Conservation (phyloP, 768 basidiomycete species). For the Rhodotorula sphaerocarpa region DNA sequence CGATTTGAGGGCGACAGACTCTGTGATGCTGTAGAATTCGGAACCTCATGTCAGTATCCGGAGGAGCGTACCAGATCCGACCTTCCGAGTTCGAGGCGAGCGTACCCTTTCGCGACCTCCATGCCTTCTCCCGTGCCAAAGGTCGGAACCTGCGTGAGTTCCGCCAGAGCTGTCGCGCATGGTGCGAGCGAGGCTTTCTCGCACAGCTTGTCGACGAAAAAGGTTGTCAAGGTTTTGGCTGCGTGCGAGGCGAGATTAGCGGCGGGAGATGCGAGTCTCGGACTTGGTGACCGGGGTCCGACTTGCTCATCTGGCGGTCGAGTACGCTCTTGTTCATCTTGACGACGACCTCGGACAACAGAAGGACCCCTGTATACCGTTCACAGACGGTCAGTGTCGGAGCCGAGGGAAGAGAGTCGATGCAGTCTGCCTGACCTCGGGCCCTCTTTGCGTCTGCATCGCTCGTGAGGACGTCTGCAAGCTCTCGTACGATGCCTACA, state of each 20-base stretch:
- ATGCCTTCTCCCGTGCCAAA: slow-evolving; percentile 61
- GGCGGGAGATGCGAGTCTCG: neutral
- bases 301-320: slow-evolving; percentile 69
- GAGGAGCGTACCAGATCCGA: too few species aligned
- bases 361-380: slow-evolving; percentile 72
- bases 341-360: slow-evolving; percentile 65
- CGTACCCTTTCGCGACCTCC: slow-evolving; percentile 57
- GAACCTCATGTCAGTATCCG: neutral
- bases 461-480: slow-evolving; percentile 49
- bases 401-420: neutral
- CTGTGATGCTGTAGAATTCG: slow-evolving; percentile 54
- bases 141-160: slow-evolving; percentile 56
- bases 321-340: slow-evolving; percentile 57
- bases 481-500: slow-evolving; percentile 63
- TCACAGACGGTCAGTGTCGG: too few species aligned
- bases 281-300: slow-evolving; percentile 35
- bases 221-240: slow-evolving; percentile 75
- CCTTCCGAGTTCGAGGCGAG: slow-evolving; percentile 10
- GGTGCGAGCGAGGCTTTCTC: slow-evolving; percentile 77
- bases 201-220: slow-evolving; percentile 67
- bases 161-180: slow-evolving; percentile 64
- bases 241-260: slow-evolving; percentile 16
- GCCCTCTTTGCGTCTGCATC: slow-evolving; percentile 69
- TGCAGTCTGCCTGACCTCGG: too few species aligned
- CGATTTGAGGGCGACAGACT: slow-evolving; percentile 69